These are phyloP conservation scores for Puccinia polysora DNA, from an alignment of 1,284 basidiomycete species.

Conservation along the genomic window DNA sequence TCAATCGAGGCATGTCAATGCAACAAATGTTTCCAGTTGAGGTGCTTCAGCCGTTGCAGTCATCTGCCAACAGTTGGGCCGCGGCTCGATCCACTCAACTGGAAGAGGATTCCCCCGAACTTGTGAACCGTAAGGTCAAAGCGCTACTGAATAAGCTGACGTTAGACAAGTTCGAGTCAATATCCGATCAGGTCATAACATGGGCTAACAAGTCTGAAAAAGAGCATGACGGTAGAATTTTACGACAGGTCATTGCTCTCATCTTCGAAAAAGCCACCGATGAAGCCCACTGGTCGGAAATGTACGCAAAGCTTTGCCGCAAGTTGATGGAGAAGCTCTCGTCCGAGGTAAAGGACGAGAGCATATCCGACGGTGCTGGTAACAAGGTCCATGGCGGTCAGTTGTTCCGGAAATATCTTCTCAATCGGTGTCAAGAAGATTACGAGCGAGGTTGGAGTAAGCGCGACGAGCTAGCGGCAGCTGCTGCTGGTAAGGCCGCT, in stretches of 20 bases:
- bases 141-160: slow-evolving; percentile 90
- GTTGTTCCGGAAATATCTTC: slow-evolving; percentile 79
- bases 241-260: slow-evolving; percentile 82
- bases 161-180: slow-evolving; percentile 92
- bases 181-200: slow-evolving; percentile 84
- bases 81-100: background rate
- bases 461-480: slow-evolving; percentile 58
- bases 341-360: slow-evolving; percentile 77
- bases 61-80: slow-evolving; percentile 8
- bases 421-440: slow-evolving; percentile 88
- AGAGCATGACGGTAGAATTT: slow-evolving; percentile 85
- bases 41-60: slow-evolving; percentile 1
- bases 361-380: slow-evolving; percentile 69
- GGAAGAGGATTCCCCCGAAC: slow-evolving; percentile 65
- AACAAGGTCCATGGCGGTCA: slow-evolving; percentile 78
- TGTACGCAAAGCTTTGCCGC: slow-evolving; percentile 90
- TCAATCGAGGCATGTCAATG: slow-evolving; percentile 16
- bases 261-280: slow-evolving; percentile 97
- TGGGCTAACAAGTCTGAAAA: slow-evolving; percentile 91
- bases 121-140: slow-evolving; percentile 91
- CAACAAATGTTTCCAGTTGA: slow-evolving; percentile 41
- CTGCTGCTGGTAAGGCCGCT: slow-evolving; percentile 58
- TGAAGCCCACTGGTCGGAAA: slow-evolving; percentile 91
- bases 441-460: slow-evolving; percentile 76
- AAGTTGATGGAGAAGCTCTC: slow-evolving; percentile 89